Percentiles rank a stretch among this genome's conserved stretches.
These are phyloP conservation scores for Lentinus tigrinus DNA, from an alignment of 768 basidiomycete species.

Conservation along the genomic window DNA sequence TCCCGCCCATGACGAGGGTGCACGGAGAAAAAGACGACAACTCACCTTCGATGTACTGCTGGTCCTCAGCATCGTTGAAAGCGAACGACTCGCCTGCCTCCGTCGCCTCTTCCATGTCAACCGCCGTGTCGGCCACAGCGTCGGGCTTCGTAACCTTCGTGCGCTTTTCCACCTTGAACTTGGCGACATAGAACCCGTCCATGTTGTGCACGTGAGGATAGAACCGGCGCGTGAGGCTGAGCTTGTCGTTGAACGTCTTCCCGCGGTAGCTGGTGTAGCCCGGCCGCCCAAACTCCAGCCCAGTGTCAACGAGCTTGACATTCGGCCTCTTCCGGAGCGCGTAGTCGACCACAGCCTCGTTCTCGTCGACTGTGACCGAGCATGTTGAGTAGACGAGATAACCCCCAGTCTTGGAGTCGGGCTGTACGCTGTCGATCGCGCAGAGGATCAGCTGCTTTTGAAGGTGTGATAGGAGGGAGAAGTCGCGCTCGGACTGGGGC, in stretches of 20 bases:
- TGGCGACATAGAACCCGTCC: constrained; percentile 99
- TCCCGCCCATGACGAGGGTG: background rate
- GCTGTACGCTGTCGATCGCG: constrained; percentile 92
- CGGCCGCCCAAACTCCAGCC: constrained; percentile 89
- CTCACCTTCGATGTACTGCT: constrained; percentile 77
- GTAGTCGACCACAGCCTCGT: constrained; percentile 97
- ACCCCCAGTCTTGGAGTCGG: constrained; percentile 88
- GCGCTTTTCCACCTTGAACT: constrained; percentile 91
- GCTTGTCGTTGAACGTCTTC: constrained; percentile 78
- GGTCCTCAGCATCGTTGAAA: constrained; percentile 40
- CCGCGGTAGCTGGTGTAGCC: constrained; percentile 91
- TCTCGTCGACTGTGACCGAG: constrained; percentile 97
- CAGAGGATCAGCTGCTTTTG: constrained; percentile 98
- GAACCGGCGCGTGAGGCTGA: constrained; percentile 83
- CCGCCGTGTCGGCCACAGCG: constrained; percentile 24
- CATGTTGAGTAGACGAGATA: constrained; percentile 98
- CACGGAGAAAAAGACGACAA: constrained; percentile 2
- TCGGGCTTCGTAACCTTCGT: constrained; percentile 43
- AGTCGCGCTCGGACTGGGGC: constrained; percentile 86
- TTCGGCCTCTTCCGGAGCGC: constrained; percentile 93
- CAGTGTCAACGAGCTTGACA: constrained; percentile 88
- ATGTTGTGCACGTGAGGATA: constrained; percentile 99
- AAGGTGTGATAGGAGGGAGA: constrained; percentile 91
- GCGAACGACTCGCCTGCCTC: constrained; percentile 25
- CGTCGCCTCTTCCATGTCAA: constrained; percentile 25